These are phyloP conservation scores for Penicillium expansum DNA, from an alignment of 2,329 filamentous ascomycete genomes.

Conservation along the genomic window DNA sequence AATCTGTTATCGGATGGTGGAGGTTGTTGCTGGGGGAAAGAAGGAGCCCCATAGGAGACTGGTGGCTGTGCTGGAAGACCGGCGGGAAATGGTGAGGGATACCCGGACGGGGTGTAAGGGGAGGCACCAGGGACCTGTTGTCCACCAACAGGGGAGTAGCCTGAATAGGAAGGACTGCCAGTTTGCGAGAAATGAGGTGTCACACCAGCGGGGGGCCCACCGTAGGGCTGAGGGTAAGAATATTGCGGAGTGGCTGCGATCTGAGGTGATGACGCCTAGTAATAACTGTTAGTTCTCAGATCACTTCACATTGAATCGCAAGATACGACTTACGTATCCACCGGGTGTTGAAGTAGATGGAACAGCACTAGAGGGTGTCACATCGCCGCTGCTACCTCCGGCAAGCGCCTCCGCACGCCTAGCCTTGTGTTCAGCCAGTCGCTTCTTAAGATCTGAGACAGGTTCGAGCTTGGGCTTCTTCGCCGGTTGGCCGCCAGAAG, in stretches of 20 bases:
- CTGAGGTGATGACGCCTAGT: slow-evolving; percentile 44
- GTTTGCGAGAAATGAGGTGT: slow-evolving; percentile 43
- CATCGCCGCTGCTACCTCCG: slow-evolving; percentile 57
- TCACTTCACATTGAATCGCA: not conserved
- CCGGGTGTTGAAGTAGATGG: slow-evolving; percentile 51
- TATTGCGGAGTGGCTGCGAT: slow-evolving; percentile 37
- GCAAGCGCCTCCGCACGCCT: slow-evolving; percentile 60
- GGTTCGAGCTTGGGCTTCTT: slow-evolving; percentile 73
- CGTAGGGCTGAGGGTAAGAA: slow-evolving; percentile 43
- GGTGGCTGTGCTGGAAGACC: slow-evolving; percentile 29
- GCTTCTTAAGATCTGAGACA: slow-evolving; percentile 73
- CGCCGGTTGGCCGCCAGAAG: slow-evolving; percentile 42
- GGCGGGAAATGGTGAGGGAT: slow-evolving; percentile 33
- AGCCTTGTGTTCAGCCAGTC: slow-evolving; percentile 73
- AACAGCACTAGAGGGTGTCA: slow-evolving; percentile 52
- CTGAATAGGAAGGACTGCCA: slow-evolving; percentile 38
- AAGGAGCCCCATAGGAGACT: slow-evolving; percentile 38
- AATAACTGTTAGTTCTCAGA: slow-evolving; percentile 7
- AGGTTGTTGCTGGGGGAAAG: slow-evolving; percentile 44
- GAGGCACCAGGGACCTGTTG: slow-evolving; percentile 34
- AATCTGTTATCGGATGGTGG: slow-evolving; percentile 44
- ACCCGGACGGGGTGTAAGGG: slow-evolving; percentile 33
- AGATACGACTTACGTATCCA: slow-evolving; percentile 56
- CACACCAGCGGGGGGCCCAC: slow-evolving; percentile 34
- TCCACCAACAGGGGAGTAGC: slow-evolving; percentile 36